These are phyloP conservation scores for Graphium sp. DNA, from an alignment of 2,329 filamentous ascomycete genomes.

Conservation along the genomic window DNA sequence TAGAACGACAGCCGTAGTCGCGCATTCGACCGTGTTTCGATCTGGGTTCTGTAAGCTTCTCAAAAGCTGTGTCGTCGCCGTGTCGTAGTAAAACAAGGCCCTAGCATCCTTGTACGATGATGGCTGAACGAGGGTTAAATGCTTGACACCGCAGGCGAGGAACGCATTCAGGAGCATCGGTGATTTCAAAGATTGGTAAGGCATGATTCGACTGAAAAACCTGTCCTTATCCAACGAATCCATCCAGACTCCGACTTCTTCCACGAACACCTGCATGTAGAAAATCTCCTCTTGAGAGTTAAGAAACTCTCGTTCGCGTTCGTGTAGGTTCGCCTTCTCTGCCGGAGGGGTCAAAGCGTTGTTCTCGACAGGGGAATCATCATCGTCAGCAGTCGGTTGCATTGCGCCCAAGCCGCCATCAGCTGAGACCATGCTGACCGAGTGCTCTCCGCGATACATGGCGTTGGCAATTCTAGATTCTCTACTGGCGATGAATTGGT, in stretches of 20 bases:
- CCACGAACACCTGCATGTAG: constrained; percentile 87
- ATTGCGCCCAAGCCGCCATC: too few species aligned
- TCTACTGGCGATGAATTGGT: too few species aligned
- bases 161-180: constrained; percentile 83
- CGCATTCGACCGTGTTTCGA: constrained; percentile 68
- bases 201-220: constrained; percentile 74
- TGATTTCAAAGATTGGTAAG: constrained; percentile 65
- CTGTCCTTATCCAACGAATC: constrained; percentile 75
- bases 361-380: constrained; percentile 22
- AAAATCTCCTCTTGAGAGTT: constrained; percentile 61
- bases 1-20: constrained; percentile 71
- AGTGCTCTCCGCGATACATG: too few species aligned
- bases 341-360: too few species aligned
- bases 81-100: constrained; percentile 70
- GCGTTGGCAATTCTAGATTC: too few species aligned
- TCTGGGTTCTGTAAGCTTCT: constrained; percentile 69
- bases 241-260: constrained; percentile 88
- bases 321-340: too few species aligned
- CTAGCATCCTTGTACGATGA: constrained; percentile 53
- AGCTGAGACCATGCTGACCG: too few species aligned
- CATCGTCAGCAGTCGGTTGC: too few species aligned
- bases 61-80: constrained; percentile 63
- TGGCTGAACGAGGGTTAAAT: constrained; percentile 55
- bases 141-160: constrained; percentile 73
- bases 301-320: constrained; percentile 42